Percentiles rank a stretch among this genome's conserved stretches.
phyloP scores from a whole-genome alignment of 371 early-diverging fungal genomes.

The Smittium culicis region DNA sequence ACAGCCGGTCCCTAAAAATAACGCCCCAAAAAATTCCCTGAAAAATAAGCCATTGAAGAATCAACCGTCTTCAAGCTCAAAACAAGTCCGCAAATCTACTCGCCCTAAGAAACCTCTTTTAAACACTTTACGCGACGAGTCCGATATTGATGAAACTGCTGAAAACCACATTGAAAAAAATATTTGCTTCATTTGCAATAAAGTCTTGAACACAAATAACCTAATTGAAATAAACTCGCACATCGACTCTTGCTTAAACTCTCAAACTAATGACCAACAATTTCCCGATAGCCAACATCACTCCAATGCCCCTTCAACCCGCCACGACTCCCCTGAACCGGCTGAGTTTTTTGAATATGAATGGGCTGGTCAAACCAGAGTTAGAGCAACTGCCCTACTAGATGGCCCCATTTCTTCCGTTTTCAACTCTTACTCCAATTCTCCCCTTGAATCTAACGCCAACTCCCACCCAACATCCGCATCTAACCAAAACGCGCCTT shows the following conservation, averaged over 20 bases:
- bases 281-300: background rate
- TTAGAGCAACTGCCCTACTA: conserved; percentile 66
- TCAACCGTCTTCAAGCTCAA: background rate
- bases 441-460: background rate
- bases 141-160: background rate
- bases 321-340: background rate
- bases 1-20: background rate
- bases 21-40: background rate
- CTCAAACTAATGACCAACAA: background rate
- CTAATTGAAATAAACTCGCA: conserved; percentile 47
- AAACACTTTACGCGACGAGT: background rate
- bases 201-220: conserved; percentile 31
- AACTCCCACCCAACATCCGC: background rate
- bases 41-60: background rate
- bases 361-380: conserved; percentile 72
- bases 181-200: conserved; percentile 60
- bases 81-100: background rate
- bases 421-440: background rate
- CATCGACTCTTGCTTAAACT: conserved; percentile 47
- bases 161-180: background rate
- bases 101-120: background rate
- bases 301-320: background rate
- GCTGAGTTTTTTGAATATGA: conserved; percentile 56
- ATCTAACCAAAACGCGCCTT: background rate
- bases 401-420: conserved; percentile 36